phyloP scores from a whole-genome alignment of 2,329 filamentous ascomycete genomes.

The Rutstroemia sp. region DNA sequence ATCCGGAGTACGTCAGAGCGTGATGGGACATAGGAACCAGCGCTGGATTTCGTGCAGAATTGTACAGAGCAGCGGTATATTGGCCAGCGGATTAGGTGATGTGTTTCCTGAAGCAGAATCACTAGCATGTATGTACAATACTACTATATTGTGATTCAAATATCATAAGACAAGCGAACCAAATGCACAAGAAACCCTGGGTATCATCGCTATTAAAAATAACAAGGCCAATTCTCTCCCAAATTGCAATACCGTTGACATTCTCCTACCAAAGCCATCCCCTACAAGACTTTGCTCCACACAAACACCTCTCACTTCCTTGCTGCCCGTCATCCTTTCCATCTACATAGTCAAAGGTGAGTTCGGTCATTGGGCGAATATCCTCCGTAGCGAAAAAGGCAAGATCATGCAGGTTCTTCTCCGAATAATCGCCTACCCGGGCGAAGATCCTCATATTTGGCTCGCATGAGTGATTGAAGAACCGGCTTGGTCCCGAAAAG shows the following conservation, averaged over 20 bases:
- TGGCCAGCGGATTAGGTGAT: too few species aligned
- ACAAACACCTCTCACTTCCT: constrained; percentile 43
- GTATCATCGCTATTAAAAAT: not conserved
- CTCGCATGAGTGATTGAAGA: constrained; percentile 77
- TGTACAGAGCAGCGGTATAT: too few species aligned
- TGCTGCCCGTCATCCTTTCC: constrained; percentile 44
- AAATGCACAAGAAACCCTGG: not conserved
- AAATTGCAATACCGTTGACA: not conserved
- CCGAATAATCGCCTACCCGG: constrained; percentile 68
- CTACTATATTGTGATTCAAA: too few species aligned
- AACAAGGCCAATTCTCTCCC: not conserved
- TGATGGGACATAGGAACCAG: too few species aligned
- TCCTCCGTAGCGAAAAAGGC: constrained; percentile 66
- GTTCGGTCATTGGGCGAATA: constrained; percentile 57
- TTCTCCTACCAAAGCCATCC: constrained; percentile 55
- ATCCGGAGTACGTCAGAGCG: too few species aligned
- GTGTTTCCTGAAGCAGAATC: too few species aligned
- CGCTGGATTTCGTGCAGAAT: too few species aligned
- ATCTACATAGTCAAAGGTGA: constrained; percentile 76
- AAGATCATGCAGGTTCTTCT: constrained; percentile 67
- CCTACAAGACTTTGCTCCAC: constrained; percentile 58
- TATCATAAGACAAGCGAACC: too few species aligned
- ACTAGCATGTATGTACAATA: too few species aligned
- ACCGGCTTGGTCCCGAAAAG: constrained; percentile 69
- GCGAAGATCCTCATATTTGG: constrained; percentile 76